Conservation (phyloP, 345 rosid species). For the Aegle marmelos region DNA sequence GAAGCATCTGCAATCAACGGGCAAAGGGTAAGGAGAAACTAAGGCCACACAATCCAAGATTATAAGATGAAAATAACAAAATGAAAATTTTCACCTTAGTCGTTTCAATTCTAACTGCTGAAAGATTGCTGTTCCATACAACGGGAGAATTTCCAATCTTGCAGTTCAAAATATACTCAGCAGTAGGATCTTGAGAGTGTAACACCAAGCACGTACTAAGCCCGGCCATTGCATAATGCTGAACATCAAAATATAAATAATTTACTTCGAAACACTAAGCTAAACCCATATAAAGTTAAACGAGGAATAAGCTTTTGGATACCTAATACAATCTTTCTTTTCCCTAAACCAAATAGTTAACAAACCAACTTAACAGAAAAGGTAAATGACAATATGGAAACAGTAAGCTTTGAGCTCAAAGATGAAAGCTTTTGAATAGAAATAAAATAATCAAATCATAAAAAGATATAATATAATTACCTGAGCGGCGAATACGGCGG, state of each 20-base stretch:
- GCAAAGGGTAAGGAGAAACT: background rate
- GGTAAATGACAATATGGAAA: background rate
- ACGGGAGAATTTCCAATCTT: conserved; percentile 71
- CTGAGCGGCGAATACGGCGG: conserved; percentile 87
- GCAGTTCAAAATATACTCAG: conserved; percentile 66
- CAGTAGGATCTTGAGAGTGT: conserved; percentile 76
- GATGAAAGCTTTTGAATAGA: background rate
- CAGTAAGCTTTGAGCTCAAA: background rate
- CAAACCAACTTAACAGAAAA: background rate
- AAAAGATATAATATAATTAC: conserved; percentile 17
- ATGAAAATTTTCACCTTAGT: conserved; percentile 48
- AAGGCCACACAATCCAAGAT: background rate
- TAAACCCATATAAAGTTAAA: background rate
- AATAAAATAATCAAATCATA: background rate
- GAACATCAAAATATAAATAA: conserved; percentile 7
- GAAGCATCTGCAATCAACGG: conserved; percentile 60
- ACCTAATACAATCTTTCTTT: background rate
- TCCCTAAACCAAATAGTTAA: background rate
- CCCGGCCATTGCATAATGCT: conserved; percentile 84
- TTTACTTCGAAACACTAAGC: background rate
- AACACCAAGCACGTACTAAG: conserved; percentile 71
- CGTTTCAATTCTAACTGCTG: conserved; percentile 72
- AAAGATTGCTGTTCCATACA: conserved; percentile 54
- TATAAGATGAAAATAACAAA: background rate
- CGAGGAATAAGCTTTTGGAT: background rate